These are phyloP conservation scores for Millerozyma miso DNA, from an alignment of 805 yeast genomes.

Conservation along the genomic window DNA sequence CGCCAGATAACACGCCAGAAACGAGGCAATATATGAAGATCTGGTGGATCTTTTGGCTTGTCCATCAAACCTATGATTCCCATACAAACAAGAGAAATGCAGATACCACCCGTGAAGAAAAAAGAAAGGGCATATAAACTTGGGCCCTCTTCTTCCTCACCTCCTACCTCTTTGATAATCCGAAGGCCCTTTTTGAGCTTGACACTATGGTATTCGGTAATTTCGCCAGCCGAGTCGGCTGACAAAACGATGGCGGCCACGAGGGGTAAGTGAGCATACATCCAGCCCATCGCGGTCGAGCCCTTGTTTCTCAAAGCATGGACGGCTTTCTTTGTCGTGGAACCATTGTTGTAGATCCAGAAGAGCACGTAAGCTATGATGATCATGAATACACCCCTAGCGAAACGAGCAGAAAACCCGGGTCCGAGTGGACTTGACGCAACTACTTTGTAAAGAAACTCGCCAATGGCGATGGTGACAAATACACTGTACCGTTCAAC, in stretches of 20 bases:
- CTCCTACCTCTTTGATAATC: neutral
- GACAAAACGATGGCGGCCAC: constrained; percentile 49
- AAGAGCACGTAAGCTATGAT: constrained; percentile 46
- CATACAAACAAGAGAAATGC: constrained; percentile 38
- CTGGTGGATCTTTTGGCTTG: constrained; percentile 37
- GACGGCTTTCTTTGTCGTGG: constrained; percentile 43
- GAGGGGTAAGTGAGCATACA: constrained; percentile 47
- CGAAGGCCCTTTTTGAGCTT: constrained; percentile 1
- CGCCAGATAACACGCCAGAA: constrained; percentile 38
- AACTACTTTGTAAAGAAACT: constrained; percentile 52
- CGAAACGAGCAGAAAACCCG: constrained; percentile 42
- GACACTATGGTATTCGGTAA: constrained; percentile 26
- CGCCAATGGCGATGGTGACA: constrained; percentile 63
- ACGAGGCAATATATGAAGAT: constrained; percentile 25
- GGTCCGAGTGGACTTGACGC: constrained; percentile 44
- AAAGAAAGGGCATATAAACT: constrained; percentile 40
- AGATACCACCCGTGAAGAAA: constrained; percentile 51
- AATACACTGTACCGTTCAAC: constrained; percentile 58
- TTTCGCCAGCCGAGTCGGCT: constrained; percentile 57
- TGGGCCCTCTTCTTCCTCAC: constrained; percentile 23
- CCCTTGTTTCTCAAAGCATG: constrained; percentile 54
- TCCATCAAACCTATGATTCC: constrained; percentile 42
- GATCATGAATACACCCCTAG: constrained; percentile 46
- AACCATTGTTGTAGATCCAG: constrained; percentile 55
- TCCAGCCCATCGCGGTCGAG: constrained; percentile 42